A percentile compares a stretch with the other conserved stretches of the same genome.
Conservation (phyloP, 139 green algal species). For the Edaphochlamys debaryana region DNA sequence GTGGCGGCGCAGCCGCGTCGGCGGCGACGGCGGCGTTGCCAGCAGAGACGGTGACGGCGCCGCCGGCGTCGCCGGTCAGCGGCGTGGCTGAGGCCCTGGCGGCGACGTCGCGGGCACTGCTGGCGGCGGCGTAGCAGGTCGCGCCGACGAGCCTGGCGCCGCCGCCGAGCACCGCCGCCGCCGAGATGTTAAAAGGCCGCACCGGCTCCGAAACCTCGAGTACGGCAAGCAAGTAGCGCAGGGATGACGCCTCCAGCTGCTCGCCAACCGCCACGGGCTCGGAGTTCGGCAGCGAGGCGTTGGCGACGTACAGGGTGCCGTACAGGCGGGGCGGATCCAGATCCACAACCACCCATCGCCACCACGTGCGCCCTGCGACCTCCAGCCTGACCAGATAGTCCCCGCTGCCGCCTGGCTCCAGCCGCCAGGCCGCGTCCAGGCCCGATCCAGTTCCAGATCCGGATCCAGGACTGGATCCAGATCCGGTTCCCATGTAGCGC, state of each 20-base stretch:
- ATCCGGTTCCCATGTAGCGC: too few species aligned
- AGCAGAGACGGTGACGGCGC: background rate
- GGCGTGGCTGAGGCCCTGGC: background rate
- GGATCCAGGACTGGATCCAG: too few species aligned
- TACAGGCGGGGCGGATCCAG: background rate
- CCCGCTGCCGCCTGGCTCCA: background rate
- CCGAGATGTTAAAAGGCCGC: background rate
- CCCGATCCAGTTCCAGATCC: background rate
- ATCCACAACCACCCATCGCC: constrained; percentile 5
- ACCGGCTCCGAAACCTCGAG: background rate
- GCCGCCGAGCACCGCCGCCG: background rate
- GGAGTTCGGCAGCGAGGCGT: background rate
- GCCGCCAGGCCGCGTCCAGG: constrained; percentile 6
- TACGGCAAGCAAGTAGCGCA: background rate
- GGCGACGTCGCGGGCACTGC: background rate
- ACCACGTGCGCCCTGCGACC: background rate
- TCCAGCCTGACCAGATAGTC: constrained; percentile 10
- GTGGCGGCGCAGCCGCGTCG: too few species aligned
- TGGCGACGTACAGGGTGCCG: background rate
- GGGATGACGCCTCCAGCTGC: too few species aligned
- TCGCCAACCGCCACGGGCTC: too few species aligned
- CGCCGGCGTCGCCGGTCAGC: background rate
- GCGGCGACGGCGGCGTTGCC: background rate
- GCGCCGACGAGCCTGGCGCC: background rate
- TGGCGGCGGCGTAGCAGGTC: background rate